phyloP scores from a whole-genome alignment of 192 early-diverging fungal species.

The Entrophospora sp. region DNA sequence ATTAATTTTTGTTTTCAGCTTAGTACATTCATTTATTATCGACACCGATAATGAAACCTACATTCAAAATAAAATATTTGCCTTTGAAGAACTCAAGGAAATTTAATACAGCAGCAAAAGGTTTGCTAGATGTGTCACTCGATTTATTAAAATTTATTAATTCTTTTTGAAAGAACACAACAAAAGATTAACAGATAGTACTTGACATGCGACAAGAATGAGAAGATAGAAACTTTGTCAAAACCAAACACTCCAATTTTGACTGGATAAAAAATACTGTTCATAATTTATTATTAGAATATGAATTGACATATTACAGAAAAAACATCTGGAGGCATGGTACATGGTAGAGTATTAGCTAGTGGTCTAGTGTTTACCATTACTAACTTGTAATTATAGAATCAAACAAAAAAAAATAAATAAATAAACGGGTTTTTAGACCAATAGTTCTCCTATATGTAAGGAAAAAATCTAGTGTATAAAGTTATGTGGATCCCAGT shows the following conservation, averaged over 20 bases:
- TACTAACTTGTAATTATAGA: no score
- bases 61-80: background rate
- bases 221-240: constrained; percentile 1
- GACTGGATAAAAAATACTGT: constrained; percentile 1
- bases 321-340: constrained; percentile 2
- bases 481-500: no score
- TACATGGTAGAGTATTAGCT: no score
- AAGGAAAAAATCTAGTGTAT: no score
- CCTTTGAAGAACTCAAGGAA: background rate
- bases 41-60: background rate
- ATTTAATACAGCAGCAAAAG: background rate
- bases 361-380: no score
- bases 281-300: constrained; percentile 3
- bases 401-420: no score
- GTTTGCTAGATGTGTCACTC: background rate
- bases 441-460: no score
- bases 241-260: background rate
- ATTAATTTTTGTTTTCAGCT: background rate
- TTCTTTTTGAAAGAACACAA: constrained; percentile 7
- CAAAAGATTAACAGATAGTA: background rate
- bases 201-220: background rate
- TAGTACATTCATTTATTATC: background rate
- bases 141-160: background rate
- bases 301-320: background rate
- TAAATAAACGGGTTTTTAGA: no score